phyloP scores from a whole-genome alignment of 495 filamentous ascomycete genomes.

The Paragyromitra xinjiangensis region DNA sequence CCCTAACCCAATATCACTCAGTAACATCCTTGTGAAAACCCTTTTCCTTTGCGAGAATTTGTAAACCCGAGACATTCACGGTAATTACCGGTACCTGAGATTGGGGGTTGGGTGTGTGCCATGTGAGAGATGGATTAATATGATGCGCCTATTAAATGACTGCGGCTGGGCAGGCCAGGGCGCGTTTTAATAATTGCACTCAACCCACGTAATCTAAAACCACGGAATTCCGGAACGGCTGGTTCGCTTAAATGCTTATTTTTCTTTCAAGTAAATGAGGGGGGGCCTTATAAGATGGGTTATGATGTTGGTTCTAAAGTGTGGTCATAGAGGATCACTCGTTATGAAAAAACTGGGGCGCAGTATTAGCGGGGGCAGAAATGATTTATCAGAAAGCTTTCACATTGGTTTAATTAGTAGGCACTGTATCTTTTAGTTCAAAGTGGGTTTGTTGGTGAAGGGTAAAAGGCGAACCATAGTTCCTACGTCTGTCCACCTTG shows the following conservation, averaged over 20 bases:
- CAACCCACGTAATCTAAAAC: slow-evolving; percentile 17
- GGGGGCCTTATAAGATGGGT: not conserved
- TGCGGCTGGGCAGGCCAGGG: slow-evolving; percentile 8
- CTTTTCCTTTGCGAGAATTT: not conserved
- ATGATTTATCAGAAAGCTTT: not conserved
- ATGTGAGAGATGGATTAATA: slow-evolving; percentile 9
- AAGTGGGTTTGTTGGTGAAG: not conserved
- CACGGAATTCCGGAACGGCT: slow-evolving; percentile 2
- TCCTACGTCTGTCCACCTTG: no score
- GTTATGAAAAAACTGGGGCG: not conserved
- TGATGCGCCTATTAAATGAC: slow-evolving; percentile 3
- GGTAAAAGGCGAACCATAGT: no score
- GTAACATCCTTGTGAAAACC: not conserved
- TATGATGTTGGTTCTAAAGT: not conserved
- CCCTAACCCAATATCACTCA: not conserved
- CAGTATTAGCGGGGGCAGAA: not conserved
- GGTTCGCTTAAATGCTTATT: slow-evolving; percentile 35
- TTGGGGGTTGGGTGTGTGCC: not conserved
- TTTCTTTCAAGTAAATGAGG: not conserved
- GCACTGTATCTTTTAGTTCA: not conserved
- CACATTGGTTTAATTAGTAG: not conserved
- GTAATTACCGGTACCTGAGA: slow-evolving; percentile 7
- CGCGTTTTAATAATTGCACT: slow-evolving; percentile 7
- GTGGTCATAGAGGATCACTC: slow-evolving; percentile 30
- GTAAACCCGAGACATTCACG: slow-evolving; percentile 23